Evolutionary conservation across 129 eudicot genomes (phyloP).

Genomic region (Gnaphalium uliginosum): DNA sequence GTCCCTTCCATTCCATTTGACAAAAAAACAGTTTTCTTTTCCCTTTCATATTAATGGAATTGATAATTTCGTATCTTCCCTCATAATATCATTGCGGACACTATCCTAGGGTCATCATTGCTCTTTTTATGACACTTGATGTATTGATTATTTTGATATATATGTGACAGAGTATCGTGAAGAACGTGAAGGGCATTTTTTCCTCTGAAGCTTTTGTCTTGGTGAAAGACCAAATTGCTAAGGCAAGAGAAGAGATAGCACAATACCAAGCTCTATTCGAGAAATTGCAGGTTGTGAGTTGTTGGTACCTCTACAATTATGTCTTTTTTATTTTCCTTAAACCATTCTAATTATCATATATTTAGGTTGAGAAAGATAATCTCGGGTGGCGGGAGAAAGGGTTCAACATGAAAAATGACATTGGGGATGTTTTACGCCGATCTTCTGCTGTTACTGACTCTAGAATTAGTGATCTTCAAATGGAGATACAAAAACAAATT

Average conservation of each 20-base stretch:
- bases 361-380: slow-evolving; percentile 81
- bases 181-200: slow-evolving; percentile 62
- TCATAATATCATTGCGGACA: neutral
- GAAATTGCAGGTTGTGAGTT: slow-evolving; percentile 84
- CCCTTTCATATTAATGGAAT: neutral
- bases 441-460: slow-evolving; percentile 55
- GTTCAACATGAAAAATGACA: slow-evolving; percentile 53
- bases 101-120: neutral
- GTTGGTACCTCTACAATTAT: slow-evolving; percentile 38
- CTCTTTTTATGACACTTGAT: slow-evolving; percentile 16
- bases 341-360: slow-evolving; percentile 13
- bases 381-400: slow-evolving; percentile 89
- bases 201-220: slow-evolving; percentile 65
- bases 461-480: slow-evolving; percentile 63
- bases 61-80: neutral
- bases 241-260: slow-evolving; percentile 70
- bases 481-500: slow-evolving; percentile 60
- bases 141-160: slow-evolving; percentile 23
- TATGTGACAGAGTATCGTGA: slow-evolving; percentile 58
- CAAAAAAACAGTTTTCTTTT: neutral
- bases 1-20: neutral
- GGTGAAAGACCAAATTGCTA: slow-evolving; percentile 75
- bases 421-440: slow-evolving; percentile 61
- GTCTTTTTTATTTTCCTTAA: slow-evolving; percentile 3
- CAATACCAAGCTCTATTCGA: slow-evolving; percentile 60